phyloP scores from a whole-genome alignment of 495 filamentous ascomycete species.

The Symbiotaphrina buchneri region DNA sequence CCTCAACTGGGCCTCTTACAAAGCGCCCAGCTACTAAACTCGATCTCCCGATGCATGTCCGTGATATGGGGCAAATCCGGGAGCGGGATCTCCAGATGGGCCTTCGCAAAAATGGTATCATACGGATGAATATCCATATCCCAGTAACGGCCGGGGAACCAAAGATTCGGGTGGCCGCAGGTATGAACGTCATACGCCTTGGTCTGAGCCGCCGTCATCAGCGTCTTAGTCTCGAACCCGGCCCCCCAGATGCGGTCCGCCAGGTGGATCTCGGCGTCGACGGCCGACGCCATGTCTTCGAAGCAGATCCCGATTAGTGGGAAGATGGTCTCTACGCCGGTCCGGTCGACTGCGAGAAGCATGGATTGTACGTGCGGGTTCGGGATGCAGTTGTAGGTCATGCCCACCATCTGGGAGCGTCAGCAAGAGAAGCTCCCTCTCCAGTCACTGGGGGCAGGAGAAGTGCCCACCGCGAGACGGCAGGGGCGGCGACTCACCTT shows the following conservation, averaged over 20 bases:
- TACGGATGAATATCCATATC: constrained; percentile 11
- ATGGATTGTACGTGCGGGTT: constrained; percentile 13
- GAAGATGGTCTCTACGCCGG: constrained; percentile 12
- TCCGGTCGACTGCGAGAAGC: constrained; percentile 15
- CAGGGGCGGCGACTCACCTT: too few relatives aligned
- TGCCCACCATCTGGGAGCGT: constrained; percentile 14
- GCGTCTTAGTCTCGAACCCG: constrained; percentile 13
- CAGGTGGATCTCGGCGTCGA: constrained; percentile 10
- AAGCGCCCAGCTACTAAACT: too few relatives aligned
- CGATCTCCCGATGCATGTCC: too few relatives aligned
- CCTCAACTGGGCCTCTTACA: too few relatives aligned
- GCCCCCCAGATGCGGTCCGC: constrained; percentile 8
- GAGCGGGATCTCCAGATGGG: too few relatives aligned
- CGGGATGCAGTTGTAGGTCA: constrained; percentile 12
- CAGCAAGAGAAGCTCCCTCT: too few relatives aligned
- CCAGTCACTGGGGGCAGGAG: too few relatives aligned
- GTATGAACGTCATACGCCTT: constrained; percentile 1
- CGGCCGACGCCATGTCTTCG: constrained; percentile 4
- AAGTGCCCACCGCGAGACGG: too few relatives aligned
- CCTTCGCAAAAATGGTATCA: constrained; percentile 15
- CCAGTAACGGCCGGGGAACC: constrained; percentile 7
- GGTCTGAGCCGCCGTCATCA: constrained; percentile 11
- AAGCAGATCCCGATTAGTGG: constrained; percentile 8
- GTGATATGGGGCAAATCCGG: too few relatives aligned
- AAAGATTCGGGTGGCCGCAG: constrained; percentile 4